phyloP scores from a whole-genome alignment of 257 asterid species.

The Scutellaria baicalensis region DNA sequence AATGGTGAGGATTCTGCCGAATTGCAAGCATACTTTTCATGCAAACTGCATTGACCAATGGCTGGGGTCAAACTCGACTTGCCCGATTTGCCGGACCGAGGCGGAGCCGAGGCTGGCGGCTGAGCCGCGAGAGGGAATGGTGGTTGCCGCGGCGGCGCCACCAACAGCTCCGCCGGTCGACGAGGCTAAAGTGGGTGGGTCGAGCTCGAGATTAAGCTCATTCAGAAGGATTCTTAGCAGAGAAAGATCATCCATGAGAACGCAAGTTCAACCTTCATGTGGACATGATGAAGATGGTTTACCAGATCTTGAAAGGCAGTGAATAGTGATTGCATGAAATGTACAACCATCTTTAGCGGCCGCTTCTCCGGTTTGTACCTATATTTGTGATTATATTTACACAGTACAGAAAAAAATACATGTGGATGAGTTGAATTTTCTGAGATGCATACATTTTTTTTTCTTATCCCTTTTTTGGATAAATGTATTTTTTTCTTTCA shows the following conservation, averaged over 20 bases:
- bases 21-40: conserved; percentile 76
- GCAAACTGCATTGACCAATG: conserved; percentile 70
- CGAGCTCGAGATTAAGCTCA: conserved; percentile 65
- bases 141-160: neutral
- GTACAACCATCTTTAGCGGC: conserved; percentile 1
- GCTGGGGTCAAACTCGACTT: conserved; percentile 57
- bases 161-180: conserved; percentile 45
- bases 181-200: conserved; percentile 26
- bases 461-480: neutral
- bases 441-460: neutral
- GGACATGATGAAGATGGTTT: conserved; percentile 32
- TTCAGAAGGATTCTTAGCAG: conserved; percentile 58
- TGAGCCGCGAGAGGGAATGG: conserved; percentile 51
- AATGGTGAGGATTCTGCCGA: conserved; percentile 49
- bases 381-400: neutral
- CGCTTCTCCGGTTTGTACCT: conserved; percentile 19
- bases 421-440: neutral
- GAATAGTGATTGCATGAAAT: neutral
- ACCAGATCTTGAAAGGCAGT: conserved; percentile 70
- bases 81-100: conserved; percentile 73
- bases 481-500: neutral
- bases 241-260: conserved; percentile 55
- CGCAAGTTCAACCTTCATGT: conserved; percentile 26
- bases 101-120: conserved; percentile 53
- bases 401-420: neutral